Conservation (phyloP, 225 moss, liverwort and hornwort species). For the Polytrichum formosum region DNA sequence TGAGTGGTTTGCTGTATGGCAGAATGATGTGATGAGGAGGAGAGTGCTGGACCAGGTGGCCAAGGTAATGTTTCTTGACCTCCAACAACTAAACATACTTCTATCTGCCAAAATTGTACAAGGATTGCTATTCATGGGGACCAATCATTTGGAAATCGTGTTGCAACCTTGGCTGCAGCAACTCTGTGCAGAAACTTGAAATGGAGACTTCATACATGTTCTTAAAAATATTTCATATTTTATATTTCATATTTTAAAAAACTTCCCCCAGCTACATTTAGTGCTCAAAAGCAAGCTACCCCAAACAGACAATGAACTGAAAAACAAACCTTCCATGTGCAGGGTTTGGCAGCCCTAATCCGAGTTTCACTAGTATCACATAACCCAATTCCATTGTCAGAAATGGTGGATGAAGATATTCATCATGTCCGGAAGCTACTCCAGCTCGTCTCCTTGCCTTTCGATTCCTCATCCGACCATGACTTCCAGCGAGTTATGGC, state of each 20-base stretch:
- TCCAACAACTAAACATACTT: too few relatives aligned
- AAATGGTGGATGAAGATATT: conserved; percentile 24
- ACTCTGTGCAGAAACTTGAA: too few relatives aligned
- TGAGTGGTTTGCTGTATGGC: background rate
- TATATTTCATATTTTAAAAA: too few relatives aligned
- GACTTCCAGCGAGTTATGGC: conserved; percentile 28
- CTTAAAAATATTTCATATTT: too few relatives aligned
- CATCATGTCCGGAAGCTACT: conserved; percentile 35
- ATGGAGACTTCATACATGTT: too few relatives aligned
- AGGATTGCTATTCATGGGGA: too few relatives aligned
- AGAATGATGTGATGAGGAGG: conserved; percentile 29
- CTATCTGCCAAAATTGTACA: too few relatives aligned
- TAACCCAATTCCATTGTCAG: conserved; percentile 18
- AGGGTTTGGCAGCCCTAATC: conserved; percentile 38
- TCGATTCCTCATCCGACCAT: conserved; percentile 21
- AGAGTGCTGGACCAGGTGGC: conserved; percentile 42
- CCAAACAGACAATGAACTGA: too few relatives aligned
- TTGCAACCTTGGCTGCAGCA: too few relatives aligned
- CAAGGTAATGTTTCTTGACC: background rate
- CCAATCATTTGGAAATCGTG: too few relatives aligned
- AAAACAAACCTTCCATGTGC: background rate
- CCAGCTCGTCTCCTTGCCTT: conserved; percentile 39
- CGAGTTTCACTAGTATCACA: conserved; percentile 27
- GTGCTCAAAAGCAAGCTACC: too few relatives aligned
- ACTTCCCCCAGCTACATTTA: too few relatives aligned